Percentiles rank a stretch among this genome's conserved stretches.
These are phyloP conservation scores for Kickxella alabastrina DNA, from an alignment of 192 early-diverging fungal species.

Conservation along the genomic window DNA sequence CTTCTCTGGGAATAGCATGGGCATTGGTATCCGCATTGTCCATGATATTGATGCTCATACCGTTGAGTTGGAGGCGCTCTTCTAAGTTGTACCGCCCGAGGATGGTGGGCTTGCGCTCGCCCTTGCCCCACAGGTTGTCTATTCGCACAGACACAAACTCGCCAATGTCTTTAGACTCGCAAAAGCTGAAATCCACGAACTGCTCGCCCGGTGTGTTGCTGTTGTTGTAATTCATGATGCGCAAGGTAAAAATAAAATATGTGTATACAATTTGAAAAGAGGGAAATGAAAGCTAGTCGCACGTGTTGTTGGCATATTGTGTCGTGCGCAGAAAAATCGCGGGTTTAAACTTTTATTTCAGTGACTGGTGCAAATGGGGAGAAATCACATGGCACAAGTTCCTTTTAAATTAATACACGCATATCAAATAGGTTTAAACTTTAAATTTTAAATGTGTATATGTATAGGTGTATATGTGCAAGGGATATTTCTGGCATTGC, in stretches of 20 bases:
- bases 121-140: slow-evolving; percentile 45
- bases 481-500: too few species aligned
- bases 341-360: too few species aligned
- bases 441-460: too few species aligned
- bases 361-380: background rate
- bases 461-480: too few species aligned
- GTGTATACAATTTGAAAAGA: background rate
- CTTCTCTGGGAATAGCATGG: slow-evolving; percentile 1
- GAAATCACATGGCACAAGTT: background rate
- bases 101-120: slow-evolving; percentile 2
- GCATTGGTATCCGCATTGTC: too few species aligned
- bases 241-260: background rate
- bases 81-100: slow-evolving; percentile 7
- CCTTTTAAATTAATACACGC: background rate
- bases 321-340: too few species aligned
- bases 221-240: slow-evolving; percentile 36
- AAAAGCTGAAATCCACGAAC: slow-evolving; percentile 51
- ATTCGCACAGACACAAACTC: slow-evolving; percentile 45
- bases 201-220: slow-evolving; percentile 19
- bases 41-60: slow-evolving; percentile 10
- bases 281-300: background rate
- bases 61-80: slow-evolving; percentile 25
- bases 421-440: too few species aligned
- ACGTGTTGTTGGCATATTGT: too few species aligned
- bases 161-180: slow-evolving; percentile 47